Base-by-base conservation (phyloP, 306 rosid genomes). In the Pyrus betulifolia region DNA sequence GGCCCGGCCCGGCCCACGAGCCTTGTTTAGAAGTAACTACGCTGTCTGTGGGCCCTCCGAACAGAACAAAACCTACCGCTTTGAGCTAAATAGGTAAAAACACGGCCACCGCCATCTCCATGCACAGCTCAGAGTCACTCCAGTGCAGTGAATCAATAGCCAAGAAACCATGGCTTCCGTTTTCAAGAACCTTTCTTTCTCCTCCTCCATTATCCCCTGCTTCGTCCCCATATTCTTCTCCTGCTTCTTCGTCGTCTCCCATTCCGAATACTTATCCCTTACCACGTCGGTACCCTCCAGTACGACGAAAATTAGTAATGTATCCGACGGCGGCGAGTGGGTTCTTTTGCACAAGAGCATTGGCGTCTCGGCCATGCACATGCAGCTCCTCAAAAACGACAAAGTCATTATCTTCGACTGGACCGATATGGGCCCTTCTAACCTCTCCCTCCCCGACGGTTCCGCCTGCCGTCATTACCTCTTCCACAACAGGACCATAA, bases 311-410 rank as follows among this genome's bases (percentile, higher is more conserved):
- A 58, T 15, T 18, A 38, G 58, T 60, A 64, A 64, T 1, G 12
- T 7, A 0, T 19, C 19, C 63, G 71, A 35, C 60, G 91, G 87
- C 0, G 96, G 97, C 0, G 70, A 76, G 42, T 93, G 98, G 98
- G 23, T 61, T n/a, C 80, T 88, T 21, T 79, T 93, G 19, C 86
- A 83, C 15, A 28, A 54, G 3, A 84, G 85, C 87, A 84, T 91
- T 14, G 98, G 98, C 49, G 81, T 93, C 76, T 89, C 97, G 0
- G 98, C 98, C 84, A 91, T 93, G 95, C 98, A 93, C 95, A 93
- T 93, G 97, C 98, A 91, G 31, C 86, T 93, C 1, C 83, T 93
- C 80, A 54, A 12, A 11, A 89, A 88, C 87, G 84, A 88, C 80
- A 85, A 84, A 60, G 95, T 93, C 10, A 21, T 93, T 35, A 85